Evolutionary conservation across 1,284 basidiomycete species (phyloP).

Genomic region (Microbotryomycetes sp.): DNA sequence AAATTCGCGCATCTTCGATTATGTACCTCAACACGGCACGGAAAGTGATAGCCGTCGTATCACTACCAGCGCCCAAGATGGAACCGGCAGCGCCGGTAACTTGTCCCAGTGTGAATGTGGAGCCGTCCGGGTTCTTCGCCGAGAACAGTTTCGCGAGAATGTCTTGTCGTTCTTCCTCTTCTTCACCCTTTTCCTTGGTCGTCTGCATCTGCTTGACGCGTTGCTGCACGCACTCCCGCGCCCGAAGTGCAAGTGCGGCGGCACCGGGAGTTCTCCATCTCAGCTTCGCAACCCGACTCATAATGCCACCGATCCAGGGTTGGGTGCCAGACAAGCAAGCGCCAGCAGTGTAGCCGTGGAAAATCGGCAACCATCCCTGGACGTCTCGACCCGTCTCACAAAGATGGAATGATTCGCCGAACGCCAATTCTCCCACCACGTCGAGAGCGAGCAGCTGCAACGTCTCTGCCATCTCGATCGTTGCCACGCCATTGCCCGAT

Average conservation of each 20-base stretch:
- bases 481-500: not conserved
- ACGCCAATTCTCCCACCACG: not conserved
- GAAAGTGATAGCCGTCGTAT: slow-evolving; percentile 23
- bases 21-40: slow-evolving; percentile 36
- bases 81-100: not conserved
- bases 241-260: not conserved
- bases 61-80: not conserved
- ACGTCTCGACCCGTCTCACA: not conserved
- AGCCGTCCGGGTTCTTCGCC: not conserved
- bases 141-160: not conserved
- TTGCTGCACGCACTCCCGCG: not conserved
- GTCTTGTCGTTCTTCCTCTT: not conserved
- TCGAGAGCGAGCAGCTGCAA: not conserved
- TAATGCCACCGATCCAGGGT: not conserved
- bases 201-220: not conserved
- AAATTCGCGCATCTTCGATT: slow-evolving; percentile 29
- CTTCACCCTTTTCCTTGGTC: not conserved
- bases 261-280: not conserved
- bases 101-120: not conserved
- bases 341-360: not conserved
- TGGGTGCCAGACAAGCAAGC: not conserved
- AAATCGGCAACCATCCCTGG: not conserved
- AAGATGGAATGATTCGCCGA: not conserved
- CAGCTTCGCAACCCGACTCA: not conserved
- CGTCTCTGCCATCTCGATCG: not conserved